Conservation (phyloP, 2,329 filamentous ascomycete species). For the Pseudogymnoascus sp. region DNA sequence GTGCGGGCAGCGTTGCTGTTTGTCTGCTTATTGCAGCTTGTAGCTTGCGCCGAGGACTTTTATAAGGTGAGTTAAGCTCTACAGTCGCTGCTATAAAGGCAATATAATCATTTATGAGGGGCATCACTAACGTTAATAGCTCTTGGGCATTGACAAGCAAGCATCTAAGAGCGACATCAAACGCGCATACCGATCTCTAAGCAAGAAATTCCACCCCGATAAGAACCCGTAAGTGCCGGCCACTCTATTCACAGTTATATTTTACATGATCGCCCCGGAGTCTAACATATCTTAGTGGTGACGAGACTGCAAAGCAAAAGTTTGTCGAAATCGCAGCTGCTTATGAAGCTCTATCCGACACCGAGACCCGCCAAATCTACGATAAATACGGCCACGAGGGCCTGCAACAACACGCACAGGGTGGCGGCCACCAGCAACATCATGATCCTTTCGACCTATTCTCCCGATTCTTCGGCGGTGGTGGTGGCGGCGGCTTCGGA, state of each 20-base stretch:
- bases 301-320: slow-evolving; percentile 73
- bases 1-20: slow-evolving; percentile 43
- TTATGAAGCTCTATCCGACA: slow-evolving; percentile 80
- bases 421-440: slow-evolving; percentile 51
- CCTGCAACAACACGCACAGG: slow-evolving; percentile 70
- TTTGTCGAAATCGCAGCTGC: slow-evolving; percentile 93
- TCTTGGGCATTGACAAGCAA: slow-evolving; percentile 70
- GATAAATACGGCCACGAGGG: slow-evolving; percentile 91
- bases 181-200: slow-evolving; percentile 80
- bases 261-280: not conserved
- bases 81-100: not conserved
- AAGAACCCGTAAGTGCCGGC: slow-evolving; percentile 74
- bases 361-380: slow-evolving; percentile 78
- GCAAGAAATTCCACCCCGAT: slow-evolving; percentile 94
- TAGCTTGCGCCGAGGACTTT: slow-evolving; percentile 59
- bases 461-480: slow-evolving; percentile 90
- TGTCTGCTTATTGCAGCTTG: slow-evolving; percentile 45
- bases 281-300: slow-evolving; percentile 44
- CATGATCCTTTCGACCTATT: slow-evolving; percentile 96
- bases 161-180: slow-evolving; percentile 87
- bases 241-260: not conserved
- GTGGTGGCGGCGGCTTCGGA: slow-evolving; percentile 64
- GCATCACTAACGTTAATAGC: slow-evolving; percentile 34
- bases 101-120: not conserved
- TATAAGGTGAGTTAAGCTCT: slow-evolving; percentile 52